phyloP scores from a whole-genome alignment of 345 rosid species.

The Pugionium dolabratum region DNA sequence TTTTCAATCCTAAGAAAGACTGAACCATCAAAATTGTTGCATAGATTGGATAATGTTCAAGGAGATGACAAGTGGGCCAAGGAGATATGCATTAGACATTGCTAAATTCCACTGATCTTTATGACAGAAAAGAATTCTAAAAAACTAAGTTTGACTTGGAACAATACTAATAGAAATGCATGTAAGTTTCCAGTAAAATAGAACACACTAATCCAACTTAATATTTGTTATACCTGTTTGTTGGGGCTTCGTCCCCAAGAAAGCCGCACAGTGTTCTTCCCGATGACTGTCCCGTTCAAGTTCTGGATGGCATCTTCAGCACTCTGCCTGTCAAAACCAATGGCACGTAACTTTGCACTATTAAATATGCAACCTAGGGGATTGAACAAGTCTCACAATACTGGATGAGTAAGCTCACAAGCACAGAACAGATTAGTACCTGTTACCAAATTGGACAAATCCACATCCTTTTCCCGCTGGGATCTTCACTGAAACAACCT shows the following conservation, averaged over 20 bases:
- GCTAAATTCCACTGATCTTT: slow-evolving; percentile 11
- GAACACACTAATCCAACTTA: neutral
- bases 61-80: slow-evolving; percentile 23
- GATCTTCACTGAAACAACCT: slow-evolving; percentile 79
- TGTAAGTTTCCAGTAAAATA: neutral
- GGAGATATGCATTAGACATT: slow-evolving; percentile 20
- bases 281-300: slow-evolving; percentile 69
- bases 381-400: slow-evolving; percentile 4
- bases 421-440: slow-evolving; percentile 42
- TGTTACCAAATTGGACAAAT: slow-evolving; percentile 74
- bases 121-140: neutral
- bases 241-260: slow-evolving; percentile 88
- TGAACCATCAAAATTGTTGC: slow-evolving; percentile 3
- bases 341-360: slow-evolving; percentile 11
- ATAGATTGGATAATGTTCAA: neutral
- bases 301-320: slow-evolving; percentile 75
- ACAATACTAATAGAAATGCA: neutral
- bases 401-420: slow-evolving; percentile 5
- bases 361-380: neutral
- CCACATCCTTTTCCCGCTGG: slow-evolving; percentile 87
- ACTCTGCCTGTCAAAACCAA: slow-evolving; percentile 53
- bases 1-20: slow-evolving; percentile 2
- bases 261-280: slow-evolving; percentile 84
- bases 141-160: slow-evolving; percentile 4
- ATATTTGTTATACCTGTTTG: slow-evolving; percentile 58